A percentile compares a stretch with the other conserved stretches of the same genome.
Evolutionary conservation across 176 grass and related monocot species (phyloP).

Genomic region (Lolium multiflorum): DNA sequence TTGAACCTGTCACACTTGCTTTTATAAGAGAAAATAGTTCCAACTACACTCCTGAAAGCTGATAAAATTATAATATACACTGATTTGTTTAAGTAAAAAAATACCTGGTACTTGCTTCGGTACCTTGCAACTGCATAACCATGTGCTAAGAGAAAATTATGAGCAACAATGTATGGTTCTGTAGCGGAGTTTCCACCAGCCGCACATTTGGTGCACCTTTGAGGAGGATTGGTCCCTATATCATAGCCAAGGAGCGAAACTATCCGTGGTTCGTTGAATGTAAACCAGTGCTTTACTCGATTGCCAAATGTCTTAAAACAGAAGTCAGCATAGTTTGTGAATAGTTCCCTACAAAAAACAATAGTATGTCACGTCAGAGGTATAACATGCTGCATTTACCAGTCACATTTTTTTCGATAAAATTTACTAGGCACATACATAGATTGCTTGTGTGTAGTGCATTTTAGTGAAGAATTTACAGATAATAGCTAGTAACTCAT

Average conservation of each 20-base stretch:
- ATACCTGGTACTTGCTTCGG: slow-evolving; percentile 73
- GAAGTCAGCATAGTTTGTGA: slow-evolving; percentile 68
- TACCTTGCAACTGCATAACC: slow-evolving; percentile 72
- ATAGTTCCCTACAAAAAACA: slow-evolving; percentile 58
- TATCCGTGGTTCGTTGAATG: slow-evolving; percentile 78
- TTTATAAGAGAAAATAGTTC: not conserved
- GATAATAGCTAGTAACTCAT: not conserved
- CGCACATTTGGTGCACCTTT: slow-evolving; percentile 54
- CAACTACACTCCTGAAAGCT: not conserved
- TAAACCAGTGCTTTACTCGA: slow-evolving; percentile 87
- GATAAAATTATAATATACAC: not conserved
- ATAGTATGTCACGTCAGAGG: slow-evolving; percentile 6
- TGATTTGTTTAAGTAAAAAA: slow-evolving; percentile 35
- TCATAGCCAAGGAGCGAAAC: slow-evolving; percentile 65
- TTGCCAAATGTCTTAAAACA: slow-evolving; percentile 78
- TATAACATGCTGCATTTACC: slow-evolving; percentile 23
- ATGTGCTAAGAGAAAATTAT: slow-evolving; percentile 77
- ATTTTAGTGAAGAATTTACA: slow-evolving; percentile 8
- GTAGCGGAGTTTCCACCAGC: slow-evolving; percentile 67
- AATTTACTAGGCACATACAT: not conserved
- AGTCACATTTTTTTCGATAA: no score
- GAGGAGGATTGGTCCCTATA: slow-evolving; percentile 51
- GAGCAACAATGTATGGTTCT: slow-evolving; percentile 74
- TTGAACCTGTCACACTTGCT: not conserved
- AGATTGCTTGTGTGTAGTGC: not conserved